phyloP scores from a whole-genome alignment of 768 basidiomycete genomes.

The Amanita phalloides region DNA sequence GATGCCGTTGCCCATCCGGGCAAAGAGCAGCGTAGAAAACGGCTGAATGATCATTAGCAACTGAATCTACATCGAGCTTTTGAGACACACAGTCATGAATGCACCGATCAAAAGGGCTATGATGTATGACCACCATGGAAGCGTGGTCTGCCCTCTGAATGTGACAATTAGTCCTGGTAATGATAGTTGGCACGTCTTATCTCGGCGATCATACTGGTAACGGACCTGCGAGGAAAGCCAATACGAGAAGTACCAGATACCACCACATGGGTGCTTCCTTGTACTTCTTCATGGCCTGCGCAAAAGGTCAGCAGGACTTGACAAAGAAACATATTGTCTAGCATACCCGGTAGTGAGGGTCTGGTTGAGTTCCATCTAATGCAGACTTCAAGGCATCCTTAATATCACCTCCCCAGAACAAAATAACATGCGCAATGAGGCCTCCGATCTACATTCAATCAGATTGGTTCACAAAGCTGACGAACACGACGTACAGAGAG shows the following conservation, averaged over 20 bases:
- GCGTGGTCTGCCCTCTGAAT: constrained; percentile 45
- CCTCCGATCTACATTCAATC: constrained; percentile 37
- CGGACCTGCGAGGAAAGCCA: constrained; percentile 47
- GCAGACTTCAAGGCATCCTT: constrained; percentile 39
- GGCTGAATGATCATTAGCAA: constrained; percentile 21
- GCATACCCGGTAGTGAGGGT: constrained; percentile 43
- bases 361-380: constrained; percentile 33
- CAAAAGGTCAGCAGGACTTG: not conserved
- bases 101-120: constrained; percentile 42
- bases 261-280: constrained; percentile 53
- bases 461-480: not conserved
- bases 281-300: constrained; percentile 45
- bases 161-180: constrained; percentile 41
- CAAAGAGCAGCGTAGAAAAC: constrained; percentile 44
- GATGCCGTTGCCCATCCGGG: constrained; percentile 51
- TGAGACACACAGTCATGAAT: constrained; percentile 23
- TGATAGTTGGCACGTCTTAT: not conserved
- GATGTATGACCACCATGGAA: constrained; percentile 56
- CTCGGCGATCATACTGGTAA: not conserved
- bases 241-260: constrained; percentile 36
- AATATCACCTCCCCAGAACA: constrained; percentile 50
- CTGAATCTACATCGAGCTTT: not conserved
- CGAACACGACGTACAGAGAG: constrained; percentile 25
- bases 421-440: constrained; percentile 40
- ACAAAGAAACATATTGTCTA: not conserved